phyloP scores from a whole-genome alignment of 495 filamentous ascomycete species.

The Neurospora sp. region DNA sequence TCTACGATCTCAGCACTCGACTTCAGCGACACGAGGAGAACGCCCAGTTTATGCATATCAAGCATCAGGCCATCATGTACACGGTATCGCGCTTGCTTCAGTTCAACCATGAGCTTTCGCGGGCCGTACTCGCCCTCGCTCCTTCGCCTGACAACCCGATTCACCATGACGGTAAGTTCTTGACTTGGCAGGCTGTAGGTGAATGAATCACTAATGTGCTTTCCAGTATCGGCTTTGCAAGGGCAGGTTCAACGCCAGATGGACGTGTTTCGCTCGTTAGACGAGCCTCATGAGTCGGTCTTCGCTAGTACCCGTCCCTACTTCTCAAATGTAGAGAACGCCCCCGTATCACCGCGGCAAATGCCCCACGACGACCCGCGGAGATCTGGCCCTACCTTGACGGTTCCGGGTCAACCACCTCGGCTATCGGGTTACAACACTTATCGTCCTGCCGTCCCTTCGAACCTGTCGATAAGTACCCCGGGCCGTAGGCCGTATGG shows the following conservation, averaged over 20 bases:
- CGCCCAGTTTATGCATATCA: slow-evolving; percentile 63
- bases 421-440: slow-evolving; percentile 20
- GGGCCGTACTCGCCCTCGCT: slow-evolving; percentile 57
- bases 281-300: slow-evolving; percentile 67
- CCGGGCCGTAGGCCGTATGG: slow-evolving; percentile 56
- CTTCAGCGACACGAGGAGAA: slow-evolving; percentile 77
- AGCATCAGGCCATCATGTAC: slow-evolving; percentile 74
- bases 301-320: slow-evolving; percentile 68
- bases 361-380: slow-evolving; percentile 76
- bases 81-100: slow-evolving; percentile 59
- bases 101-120: slow-evolving; percentile 66
- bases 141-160: slow-evolving; percentile 55
- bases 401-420: slow-evolving; percentile 31
- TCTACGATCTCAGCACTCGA: slow-evolving; percentile 70
- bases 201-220: slow-evolving; percentile 23
- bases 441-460: slow-evolving; percentile 68
- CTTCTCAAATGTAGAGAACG: slow-evolving; percentile 66
- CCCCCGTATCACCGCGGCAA: slow-evolving; percentile 88
- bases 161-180: slow-evolving; percentile 50
- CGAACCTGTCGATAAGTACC: slow-evolving; percentile 66
- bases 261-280: slow-evolving; percentile 55
- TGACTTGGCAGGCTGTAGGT: slow-evolving; percentile 1
- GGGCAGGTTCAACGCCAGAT: slow-evolving; percentile 75
- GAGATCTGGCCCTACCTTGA: slow-evolving; percentile 41
- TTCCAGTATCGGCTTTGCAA: slow-evolving; percentile 66